Evolutionary conservation across 2,329 filamentous ascomycete genomes (phyloP), one percentile per base, ranked within the genome.

Genomic region (Chaetoscypha palmicola): DNA sequence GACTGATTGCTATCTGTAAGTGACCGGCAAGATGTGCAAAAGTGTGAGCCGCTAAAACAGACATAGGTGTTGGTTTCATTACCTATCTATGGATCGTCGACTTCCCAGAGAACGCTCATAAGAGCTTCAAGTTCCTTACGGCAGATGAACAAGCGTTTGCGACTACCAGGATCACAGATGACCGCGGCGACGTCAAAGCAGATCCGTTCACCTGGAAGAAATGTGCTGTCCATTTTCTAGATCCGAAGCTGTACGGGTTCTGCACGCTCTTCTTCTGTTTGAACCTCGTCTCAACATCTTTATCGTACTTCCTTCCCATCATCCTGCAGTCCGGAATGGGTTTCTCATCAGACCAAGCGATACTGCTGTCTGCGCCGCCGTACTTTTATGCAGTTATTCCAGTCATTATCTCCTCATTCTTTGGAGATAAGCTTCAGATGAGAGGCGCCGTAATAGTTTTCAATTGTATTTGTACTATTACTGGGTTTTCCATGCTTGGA

Each of bases 301-400:
- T 94, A 4, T 83, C 84, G 1, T 92, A 86, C 64, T 91, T 91
- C 58, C 65, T 91, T 4, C 86, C 87, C 8, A 79, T 90, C 58
- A 86, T 94, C 55, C 75, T 94, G 5, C 54, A 60, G 30, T 63
- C 67, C 19, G 72, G 72, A 9, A 73, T 81, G 70, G 71, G 72
- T 7, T 81, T 77, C 61, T 66, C 63, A 16, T 62, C 71, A 9
- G 72, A 65, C 12, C 67, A 65, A 41, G 62, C 74, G 0, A 76
- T 79, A 49, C 72, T 75, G 42, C 68, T 81, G 3, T 66, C 71
- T 9, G 74, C 77, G 0, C 73, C 72, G 2, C 71, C 73, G 4
- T 76, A 71, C 53, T 64, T 64, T 34, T 68, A 72, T 45, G 68
- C 71, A 5, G 68, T 68, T 4, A 63, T 73, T 34, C 54, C 70